These are phyloP conservation scores for Yarrowia deformans DNA, from an alignment of 805 yeast species.

Conservation along the genomic window DNA sequence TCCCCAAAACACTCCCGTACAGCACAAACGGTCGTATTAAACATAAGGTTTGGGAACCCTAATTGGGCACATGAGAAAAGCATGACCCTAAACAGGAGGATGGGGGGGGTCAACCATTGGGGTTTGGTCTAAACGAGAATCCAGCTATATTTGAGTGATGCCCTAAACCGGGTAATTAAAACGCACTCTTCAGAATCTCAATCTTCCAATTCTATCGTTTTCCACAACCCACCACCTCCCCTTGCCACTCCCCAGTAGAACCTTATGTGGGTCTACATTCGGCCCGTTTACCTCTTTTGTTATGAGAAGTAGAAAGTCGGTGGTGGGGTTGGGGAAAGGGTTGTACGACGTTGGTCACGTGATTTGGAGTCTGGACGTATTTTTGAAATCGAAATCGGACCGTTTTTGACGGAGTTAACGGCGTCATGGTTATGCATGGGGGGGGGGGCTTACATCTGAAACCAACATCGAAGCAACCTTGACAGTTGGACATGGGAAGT, in stretches of 20 bases:
- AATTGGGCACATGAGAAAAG: conserved; percentile 38
- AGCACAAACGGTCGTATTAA: conserved; percentile 16
- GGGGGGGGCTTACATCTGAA: not conserved
- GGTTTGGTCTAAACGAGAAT: no score
- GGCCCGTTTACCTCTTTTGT: conserved; percentile 2
- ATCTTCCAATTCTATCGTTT: not conserved
- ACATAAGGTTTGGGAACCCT: conserved; percentile 33
- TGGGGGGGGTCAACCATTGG: not conserved
- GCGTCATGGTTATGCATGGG: not conserved
- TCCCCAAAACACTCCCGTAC: not conserved
- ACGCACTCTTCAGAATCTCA: no score
- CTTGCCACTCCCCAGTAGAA: conserved; percentile 13
- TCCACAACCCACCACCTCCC: not conserved
- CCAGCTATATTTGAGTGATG: no score
- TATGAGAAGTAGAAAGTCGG: not conserved
- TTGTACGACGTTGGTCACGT: not conserved
- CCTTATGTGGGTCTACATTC: conserved; percentile 18
- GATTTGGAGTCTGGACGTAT: not conserved
- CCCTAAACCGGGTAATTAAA: no score
- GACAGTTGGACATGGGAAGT: no score
- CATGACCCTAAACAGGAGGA: conserved; percentile 27
- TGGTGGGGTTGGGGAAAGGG: no score
- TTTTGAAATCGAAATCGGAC: not conserved
- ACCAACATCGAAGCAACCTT: conserved; percentile 8
- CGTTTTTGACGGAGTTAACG: not conserved